These are phyloP conservation scores for Albifimbria verrucaria DNA, from an alignment of 2,329 filamentous ascomycete species.

Conservation along the genomic window DNA sequence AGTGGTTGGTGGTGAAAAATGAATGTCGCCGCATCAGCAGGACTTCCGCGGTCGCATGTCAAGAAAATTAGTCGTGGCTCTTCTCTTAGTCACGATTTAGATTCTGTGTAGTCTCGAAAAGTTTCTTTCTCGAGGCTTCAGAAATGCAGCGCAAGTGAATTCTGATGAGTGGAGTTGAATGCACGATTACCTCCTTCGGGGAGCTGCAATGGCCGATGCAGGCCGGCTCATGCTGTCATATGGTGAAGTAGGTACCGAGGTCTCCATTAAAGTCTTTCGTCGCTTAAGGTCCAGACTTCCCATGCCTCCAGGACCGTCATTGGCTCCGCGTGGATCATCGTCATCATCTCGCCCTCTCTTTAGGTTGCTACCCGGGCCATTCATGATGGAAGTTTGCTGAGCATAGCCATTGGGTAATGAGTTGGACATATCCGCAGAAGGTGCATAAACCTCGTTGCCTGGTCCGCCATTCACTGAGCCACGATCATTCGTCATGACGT, in stretches of 20 bases:
- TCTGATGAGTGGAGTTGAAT: not conserved
- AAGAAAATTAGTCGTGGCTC: not conserved
- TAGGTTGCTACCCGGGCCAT: slow-evolving; percentile 49
- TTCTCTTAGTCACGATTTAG: not conserved
- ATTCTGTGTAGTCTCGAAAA: not conserved
- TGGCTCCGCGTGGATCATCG: slow-evolving; percentile 59
- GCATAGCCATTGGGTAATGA: slow-evolving; percentile 62
- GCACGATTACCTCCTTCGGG: slow-evolving; percentile 32
- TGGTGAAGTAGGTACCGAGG: slow-evolving; percentile 44
- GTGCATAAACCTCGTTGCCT: slow-evolving; percentile 67
- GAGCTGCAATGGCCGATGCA: slow-evolving; percentile 40
- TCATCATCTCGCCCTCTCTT: slow-evolving; percentile 57
- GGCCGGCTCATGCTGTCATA: slow-evolving; percentile 50
- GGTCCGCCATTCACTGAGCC: slow-evolving; percentile 56
- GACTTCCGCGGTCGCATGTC: not conserved
- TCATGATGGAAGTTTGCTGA: slow-evolving; percentile 60
- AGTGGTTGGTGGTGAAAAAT: slow-evolving; percentile 13
- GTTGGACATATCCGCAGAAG: slow-evolving; percentile 56
- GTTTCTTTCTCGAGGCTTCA: slow-evolving; percentile 5
- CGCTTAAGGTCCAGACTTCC: slow-evolving; percentile 67
- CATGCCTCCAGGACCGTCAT: slow-evolving; percentile 35
- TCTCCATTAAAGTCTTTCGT: slow-evolving; percentile 71
- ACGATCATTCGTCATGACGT: slow-evolving; percentile 80
- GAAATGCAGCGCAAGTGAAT: not conserved
- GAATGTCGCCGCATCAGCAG: slow-evolving; percentile 12